Conservation (phyloP, 1,284 basidiomycete species). For the Ustilago tritici region DNA sequence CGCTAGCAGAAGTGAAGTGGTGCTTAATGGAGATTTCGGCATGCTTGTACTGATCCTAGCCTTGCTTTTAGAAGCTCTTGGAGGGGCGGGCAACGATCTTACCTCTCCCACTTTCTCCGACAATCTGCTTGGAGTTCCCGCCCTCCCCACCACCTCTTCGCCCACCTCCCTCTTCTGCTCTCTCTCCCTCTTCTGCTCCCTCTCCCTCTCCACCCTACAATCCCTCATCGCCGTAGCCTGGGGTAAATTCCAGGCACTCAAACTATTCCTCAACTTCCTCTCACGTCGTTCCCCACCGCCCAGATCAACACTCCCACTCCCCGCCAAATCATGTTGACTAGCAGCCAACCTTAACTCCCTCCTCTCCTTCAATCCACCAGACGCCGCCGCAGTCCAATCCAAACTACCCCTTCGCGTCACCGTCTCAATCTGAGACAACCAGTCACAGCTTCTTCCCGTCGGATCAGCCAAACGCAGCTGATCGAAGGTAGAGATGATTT, state of each 20-base stretch:
- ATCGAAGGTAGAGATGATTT: slow-evolving; percentile 53
- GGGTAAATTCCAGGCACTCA: neutral
- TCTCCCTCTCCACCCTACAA: neutral
- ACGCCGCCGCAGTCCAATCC: slow-evolving; percentile 11
- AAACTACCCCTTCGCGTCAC: slow-evolving; percentile 14
- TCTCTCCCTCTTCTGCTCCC: neutral
- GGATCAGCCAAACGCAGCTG: slow-evolving; percentile 38
- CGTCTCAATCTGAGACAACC: slow-evolving; percentile 30
- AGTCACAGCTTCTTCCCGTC: slow-evolving; percentile 24
- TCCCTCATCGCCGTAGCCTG: neutral
- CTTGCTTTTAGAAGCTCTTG: slow-evolving; percentile 21
- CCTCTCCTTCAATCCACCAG: neutral
- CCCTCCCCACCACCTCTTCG: neutral
- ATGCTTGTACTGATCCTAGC: slow-evolving; percentile 8
- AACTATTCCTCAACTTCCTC: neutral
- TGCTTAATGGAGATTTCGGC: neutral
- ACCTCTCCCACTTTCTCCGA: neutral
- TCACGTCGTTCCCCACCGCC: neutral
- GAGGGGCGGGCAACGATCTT: slow-evolving; percentile 31
- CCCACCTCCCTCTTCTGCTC: neutral
- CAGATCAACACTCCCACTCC: slow-evolving; percentile 10
- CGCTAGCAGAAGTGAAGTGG: neutral
- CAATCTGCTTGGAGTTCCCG: neutral
- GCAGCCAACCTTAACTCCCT: slow-evolving; percentile 15
- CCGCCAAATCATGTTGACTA: slow-evolving; percentile 9